Evolutionary conservation across 768 basidiomycete species (phyloP), one percentile per base, ranked within the genome.

Genomic region (Boletus reticulatus): DNA sequence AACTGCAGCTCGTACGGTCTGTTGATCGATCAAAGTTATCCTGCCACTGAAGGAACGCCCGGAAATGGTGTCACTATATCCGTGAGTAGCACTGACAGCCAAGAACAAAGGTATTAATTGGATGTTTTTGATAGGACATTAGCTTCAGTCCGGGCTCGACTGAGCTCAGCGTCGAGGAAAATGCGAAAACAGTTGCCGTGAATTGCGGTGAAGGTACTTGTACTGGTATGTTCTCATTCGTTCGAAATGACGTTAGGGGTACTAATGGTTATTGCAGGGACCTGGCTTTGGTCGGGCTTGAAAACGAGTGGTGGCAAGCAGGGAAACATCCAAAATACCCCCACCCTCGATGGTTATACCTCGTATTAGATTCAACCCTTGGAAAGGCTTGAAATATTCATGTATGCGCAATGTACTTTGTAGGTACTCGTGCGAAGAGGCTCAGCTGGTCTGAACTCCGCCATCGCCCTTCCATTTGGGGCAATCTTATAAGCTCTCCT

Each of bases 11-110:
- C 65, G 31, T 87, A 79, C 53, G 87, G 85, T 32, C 69, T 88
- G 0, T 49, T 88, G 56, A 84, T 88, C 36, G 81, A 84, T 63
- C 64, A 84, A 77, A 85, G 83, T 62, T 87, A 87, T 64, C 84
- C 85, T 6, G 58, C 67, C 22, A 73, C 76, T 12, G 61, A 83
- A 16, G 80, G 80, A 17, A 79, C 73, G 0, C 82, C 86, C 4
- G 84, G 84, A 31, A 80, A 66, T 16, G 84, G 84, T 4, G 80
- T 84, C 13, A 67, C 58, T n/a, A 69, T 87, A 59, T 84, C 79
- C n/a, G 84, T 85, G 58, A 58, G 79, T 64, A 13, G 22, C n/a
- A 20, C 32, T n/a, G 13, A 37, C 36, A 13, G 38, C 38, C 34
- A n/a, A 32, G 17, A 48, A 27, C 1, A 24, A 37, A 17, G 11